Evolutionary conservation across 1,284 basidiomycete species (phyloP), one percentile per base, ranked within the genome.

Genomic region (Apiotrichum mycotoxinovorans): DNA sequence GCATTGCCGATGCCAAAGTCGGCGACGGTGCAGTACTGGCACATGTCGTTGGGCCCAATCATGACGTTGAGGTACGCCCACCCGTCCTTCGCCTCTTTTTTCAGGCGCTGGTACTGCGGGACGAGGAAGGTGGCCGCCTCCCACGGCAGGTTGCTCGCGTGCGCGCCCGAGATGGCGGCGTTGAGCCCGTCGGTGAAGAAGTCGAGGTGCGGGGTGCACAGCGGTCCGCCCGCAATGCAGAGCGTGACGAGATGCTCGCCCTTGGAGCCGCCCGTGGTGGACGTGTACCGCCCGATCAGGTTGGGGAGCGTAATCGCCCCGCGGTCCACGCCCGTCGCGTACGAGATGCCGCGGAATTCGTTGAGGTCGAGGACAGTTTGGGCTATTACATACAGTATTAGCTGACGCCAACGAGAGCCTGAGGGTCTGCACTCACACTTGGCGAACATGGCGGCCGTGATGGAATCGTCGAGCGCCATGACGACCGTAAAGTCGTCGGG

Each of bases 11-110:
- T n/a, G 64, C 59, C 18, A 59, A 5, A 52, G 63, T 56, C 58
- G 66, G 72, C 23, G 69, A 61, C 18, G 4, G 74, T 47, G 55
- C 75, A 77, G 50, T 69, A 70, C 22, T 69, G 66, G 49, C 75
- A 77, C 65, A 75, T 60, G 54, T 77, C 75, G 54, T 77, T 77
- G 1, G 72, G 72, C 0, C 75, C 75, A 17, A 77, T 72, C 20
- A 68, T 69, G 30, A 77, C 50, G 47, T 72, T 77, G 51, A 75
- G 63, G 51, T 68, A 71, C 55, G 71, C 72, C 72, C 70, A 77
- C 15, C 66, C 70, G n/a, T 63, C 60, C 5, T 64, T 30, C 30
- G 30, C 30, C 30, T 30, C 60, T 10, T 58, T 45, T 4, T 2
- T 17, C 34, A 71, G 27, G 37, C 58, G 60, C 30, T 64, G 51